Conservation (phyloP, 176 grass and related monocot genomes). For the Typha latifolia region DNA sequence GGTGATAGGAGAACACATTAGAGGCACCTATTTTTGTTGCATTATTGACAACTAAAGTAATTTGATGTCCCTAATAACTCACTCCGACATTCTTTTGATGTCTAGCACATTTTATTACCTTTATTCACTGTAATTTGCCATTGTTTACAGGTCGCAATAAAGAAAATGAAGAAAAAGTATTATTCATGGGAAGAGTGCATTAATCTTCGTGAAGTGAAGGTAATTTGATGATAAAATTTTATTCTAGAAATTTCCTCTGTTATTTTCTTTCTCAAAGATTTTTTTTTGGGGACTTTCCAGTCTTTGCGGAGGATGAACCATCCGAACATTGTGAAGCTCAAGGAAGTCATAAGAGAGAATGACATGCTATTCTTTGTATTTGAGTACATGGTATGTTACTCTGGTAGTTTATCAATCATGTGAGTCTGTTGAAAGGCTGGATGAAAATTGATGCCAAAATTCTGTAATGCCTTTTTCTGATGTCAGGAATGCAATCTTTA, state of each 20-base stretch:
- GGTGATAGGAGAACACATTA: too few relatives aligned
- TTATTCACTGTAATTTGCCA: background rate
- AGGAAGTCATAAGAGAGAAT: slow-evolving; percentile 96
- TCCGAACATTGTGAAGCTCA: slow-evolving; percentile 97
- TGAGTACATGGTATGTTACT: slow-evolving; percentile 87
- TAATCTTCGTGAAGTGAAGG: slow-evolving; percentile 99
- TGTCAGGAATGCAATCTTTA: slow-evolving; percentile 91
- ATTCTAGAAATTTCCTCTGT: slow-evolving; percentile 3
- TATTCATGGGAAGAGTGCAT: slow-evolving; percentile 96
- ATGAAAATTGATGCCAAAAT: background rate
- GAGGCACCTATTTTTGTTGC: too few relatives aligned
- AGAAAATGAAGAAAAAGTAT: slow-evolving; percentile 99
- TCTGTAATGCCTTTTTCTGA: background rate
- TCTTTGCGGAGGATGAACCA: slow-evolving; percentile 89
- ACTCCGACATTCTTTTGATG: background rate
- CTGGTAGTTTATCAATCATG: background rate
- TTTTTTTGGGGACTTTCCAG: slow-evolving; percentile 23
- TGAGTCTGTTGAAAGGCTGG: background rate
- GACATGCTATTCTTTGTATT: slow-evolving; percentile 89
- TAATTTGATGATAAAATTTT: slow-evolving; percentile 26
- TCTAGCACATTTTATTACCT: background rate
- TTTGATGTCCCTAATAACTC: background rate
- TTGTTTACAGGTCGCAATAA: slow-evolving; percentile 67
- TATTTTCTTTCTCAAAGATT: slow-evolving; percentile 9
- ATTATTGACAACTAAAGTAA: too few relatives aligned